Evolutionary conservation across 768 basidiomycete species (phyloP), one percentile per base, ranked within the genome.

Genomic region (Leccinum boreale): DNA sequence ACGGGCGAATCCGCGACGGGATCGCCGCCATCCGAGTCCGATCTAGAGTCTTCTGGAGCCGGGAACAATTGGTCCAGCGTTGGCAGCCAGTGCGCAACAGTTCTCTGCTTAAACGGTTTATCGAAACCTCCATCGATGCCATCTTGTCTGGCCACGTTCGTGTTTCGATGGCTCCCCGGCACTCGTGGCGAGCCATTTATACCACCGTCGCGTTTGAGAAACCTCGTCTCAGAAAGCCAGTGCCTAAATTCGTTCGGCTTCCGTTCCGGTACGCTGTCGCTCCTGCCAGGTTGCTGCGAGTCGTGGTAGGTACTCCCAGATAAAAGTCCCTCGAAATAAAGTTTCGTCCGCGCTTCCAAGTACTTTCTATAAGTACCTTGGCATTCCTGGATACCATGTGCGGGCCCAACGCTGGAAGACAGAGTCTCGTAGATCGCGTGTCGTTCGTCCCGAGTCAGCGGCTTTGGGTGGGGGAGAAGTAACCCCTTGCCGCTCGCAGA

Each of bases 311-410:
- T 33, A 33, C 64, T 60, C 15, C 48, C 58, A 23, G 64, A 62
- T 48, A 69, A 57, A 47, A 81, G 68, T 11, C 74, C 74, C 55
- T 84, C 78, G 58, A 76, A 83, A 67, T 80, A 83, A 29, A 75
- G 70, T 56, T 74, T 74, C 23, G 74, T 71, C 61, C 75, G 79
- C 52, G 78, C 74, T 53, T 78, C 72, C 83, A 83, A 85, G 62
- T 78, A 76, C 50, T 73, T 70, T 58, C 73, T 74, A 65, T 86
- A 85, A 9, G 79, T 78, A 21, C 81, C 82, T 57, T 79, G 75
- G 46, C 73, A 76, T 65, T 85, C 82, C 58, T 79, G 76, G 45
- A 83, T 74, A 44, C 79, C 79, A 31, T 66, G 56, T 19, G 77
- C 72, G 56, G 77, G 75, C 14, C 78, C 79, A 51, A 86, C 76